Evolutionary conservation across 768 basidiomycete species (phyloP).

Genomic region (Mycena rebaudengoi): DNA sequence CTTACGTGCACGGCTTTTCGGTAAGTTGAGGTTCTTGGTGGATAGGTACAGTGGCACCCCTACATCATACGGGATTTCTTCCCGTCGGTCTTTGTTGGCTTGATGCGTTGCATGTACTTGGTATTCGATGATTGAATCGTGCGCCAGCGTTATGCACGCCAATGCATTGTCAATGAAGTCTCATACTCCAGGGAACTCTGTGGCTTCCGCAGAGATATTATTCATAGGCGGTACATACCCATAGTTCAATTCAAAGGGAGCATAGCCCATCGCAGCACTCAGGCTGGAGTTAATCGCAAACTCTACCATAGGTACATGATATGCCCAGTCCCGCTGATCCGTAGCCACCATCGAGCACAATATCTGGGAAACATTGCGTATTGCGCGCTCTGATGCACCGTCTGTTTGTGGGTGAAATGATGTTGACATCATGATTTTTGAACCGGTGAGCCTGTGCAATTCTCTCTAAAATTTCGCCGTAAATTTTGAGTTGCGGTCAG

Average conservation of each 20-base stretch:
- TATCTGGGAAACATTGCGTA: not conserved
- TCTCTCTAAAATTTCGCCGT: no score
- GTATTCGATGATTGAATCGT: constrained; percentile 46
- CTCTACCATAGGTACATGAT: constrained; percentile 21
- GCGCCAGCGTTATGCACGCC: constrained; percentile 36
- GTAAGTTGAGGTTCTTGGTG: constrained; percentile 41
- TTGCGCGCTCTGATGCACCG: no score
- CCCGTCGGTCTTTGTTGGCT: no score
- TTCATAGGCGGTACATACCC: constrained; percentile 37
- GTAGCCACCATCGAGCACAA: not conserved
- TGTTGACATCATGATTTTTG: no score
- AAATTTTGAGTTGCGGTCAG: no score
- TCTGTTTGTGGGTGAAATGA: no score
- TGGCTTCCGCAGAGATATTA: not conserved
- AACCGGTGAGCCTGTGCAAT: no score
- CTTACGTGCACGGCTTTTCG: no score
- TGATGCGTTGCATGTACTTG: constrained; percentile 37
- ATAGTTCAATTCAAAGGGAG: constrained; percentile 40
- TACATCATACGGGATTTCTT: constrained; percentile 14
- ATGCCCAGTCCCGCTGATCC: not conserved
- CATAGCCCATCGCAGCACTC: constrained; percentile 40
- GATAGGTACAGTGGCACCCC: constrained; percentile 45
- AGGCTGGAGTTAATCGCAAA: no score
- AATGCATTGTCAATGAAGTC: constrained; percentile 33
- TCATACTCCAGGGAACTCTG: constrained; percentile 30